phyloP scores from a whole-genome alignment of 2,329 filamentous ascomycete genomes.

The Bipolaris oryzae region DNA sequence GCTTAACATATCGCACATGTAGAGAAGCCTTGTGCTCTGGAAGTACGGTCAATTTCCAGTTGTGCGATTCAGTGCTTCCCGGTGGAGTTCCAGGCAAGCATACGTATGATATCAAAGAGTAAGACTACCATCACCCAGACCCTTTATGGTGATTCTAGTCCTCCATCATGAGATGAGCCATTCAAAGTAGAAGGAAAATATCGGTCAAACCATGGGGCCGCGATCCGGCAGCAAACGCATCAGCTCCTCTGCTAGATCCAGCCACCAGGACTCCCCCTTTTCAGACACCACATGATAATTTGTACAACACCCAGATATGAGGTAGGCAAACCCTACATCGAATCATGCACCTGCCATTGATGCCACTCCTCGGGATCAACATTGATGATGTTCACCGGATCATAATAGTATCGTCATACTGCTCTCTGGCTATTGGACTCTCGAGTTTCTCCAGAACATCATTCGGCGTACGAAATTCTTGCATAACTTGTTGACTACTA shows the following conservation, averaged over 20 bases:
- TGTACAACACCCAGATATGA: neutral
- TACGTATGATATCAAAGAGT: too few relatives aligned
- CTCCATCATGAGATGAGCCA: too few relatives aligned
- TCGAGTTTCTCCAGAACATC: neutral
- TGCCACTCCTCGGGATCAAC: neutral
- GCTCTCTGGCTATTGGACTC: neutral
- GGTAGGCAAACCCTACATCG: neutral
- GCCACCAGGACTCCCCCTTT: neutral
- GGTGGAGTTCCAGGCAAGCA: too few relatives aligned
- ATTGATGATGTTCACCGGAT: neutral
- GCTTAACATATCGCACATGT: neutral
- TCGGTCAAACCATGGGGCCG: neutral
- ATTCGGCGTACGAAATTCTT: too few relatives aligned
- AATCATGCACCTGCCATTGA: neutral
- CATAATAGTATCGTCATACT: neutral
- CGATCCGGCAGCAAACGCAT: neutral
- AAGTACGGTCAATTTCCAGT: too few relatives aligned
- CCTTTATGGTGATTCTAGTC: too few relatives aligned
- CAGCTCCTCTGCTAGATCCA: neutral
- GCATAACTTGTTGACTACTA: too few relatives aligned
- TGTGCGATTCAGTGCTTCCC: too few relatives aligned
- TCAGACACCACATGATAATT: neutral
- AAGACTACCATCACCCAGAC: too few relatives aligned
- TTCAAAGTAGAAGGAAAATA: neutral
- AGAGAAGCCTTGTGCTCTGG: too few relatives aligned